Base-by-base conservation (phyloP, 441 rosid genomes). In the Arabidopsis lyrata region DNA sequence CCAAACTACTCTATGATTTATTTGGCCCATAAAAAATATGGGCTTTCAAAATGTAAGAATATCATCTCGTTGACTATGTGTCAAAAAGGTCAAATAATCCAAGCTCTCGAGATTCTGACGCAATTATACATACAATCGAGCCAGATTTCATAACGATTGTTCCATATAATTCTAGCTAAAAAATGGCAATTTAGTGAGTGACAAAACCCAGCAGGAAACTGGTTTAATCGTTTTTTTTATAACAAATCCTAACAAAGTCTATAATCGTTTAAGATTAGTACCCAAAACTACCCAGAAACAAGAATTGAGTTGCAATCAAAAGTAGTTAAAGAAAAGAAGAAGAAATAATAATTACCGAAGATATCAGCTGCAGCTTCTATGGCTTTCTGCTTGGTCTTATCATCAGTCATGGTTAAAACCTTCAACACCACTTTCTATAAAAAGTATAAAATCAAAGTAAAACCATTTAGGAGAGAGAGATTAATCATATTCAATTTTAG, bases 331-430 rank as follows among this genome's bases (percentile, higher is more conserved):
- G 18, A 56, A 2, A 61, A 27, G 14, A 35, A 6, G 5, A 6
- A 60, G 12, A 44, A 9, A 24, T 9, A 2, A 38, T 20, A 70
- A 49, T 42, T 72, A 92, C 99, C 97, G 34, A 49, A 90, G 31
- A 90, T 92, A 80, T 95, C 97, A 72, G 99, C 98, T 56, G 93
- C 93, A 58, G 96, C 98, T 84, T 86, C 96, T 3, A 95, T 87
- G 57, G 98, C 97, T 74, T 92, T 92, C 82, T 90, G 96, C 85
- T 90, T 95, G 4, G 98, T 88, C 70, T 81, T 95, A 1, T 90
- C 99, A 68, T 95, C 97, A 5, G 97, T 92, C 97, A 95, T 95
- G 74, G 97, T 92, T 81, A 91, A 63, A 27, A 95, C 87, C 90
- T 88, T 95, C 66, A 95, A 31, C 56, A 95, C 92, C 81, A 89